Evolutionary conservation across 176 grass and related monocot genomes (phyloP), one percentile per base, ranked within the genome.

Genomic region (Pontederia paniculata): DNA sequence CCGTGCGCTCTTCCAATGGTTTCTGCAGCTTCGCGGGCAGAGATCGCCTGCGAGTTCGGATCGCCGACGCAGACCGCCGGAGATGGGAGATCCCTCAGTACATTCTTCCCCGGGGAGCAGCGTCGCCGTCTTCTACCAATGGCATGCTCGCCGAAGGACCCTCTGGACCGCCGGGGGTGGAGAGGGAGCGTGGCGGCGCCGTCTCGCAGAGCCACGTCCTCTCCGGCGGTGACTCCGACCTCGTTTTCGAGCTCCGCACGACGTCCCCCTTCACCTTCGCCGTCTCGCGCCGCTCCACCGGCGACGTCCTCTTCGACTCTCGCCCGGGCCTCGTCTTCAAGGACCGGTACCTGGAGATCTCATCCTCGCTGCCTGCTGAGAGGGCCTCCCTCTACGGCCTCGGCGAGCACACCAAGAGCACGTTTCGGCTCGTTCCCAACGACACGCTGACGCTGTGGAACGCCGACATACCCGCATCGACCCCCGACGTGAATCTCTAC

Each of bases 371-470:
- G 18, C 84, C 89, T 0, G 59, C 50, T 0, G 75, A 2, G 1
- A 54, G 66, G 16, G 60, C 89, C 9, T 88, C 78, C 20, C 72
- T 95, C 17, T 95, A 88, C 58, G 89, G 89, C 4, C 79, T 95
- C 2, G 89, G 89, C 5, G 89, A 95, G 78, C 89, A 95, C 18
- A 95, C 89, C 1, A 95, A 95, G 76, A 51, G 63, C 58, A 62
- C 61, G 9, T 88, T 95, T 43, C 76, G 78, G 65, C 69, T 95
- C 10, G 72, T 50, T 45, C 74, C 23, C 14, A 69, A 77, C 54
- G 81, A 88, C 42, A 88, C 75, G 2, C 82, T 88, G 62, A 95
- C 89, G 44, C 54, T 95, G 48, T 95, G 84, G 89, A 95, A 82
- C 61, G 21, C 84, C 4, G 84, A 95, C 79, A 88, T 85, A 42